Conservation (phyloP, 2,329 filamentous ascomycete genomes). For the Xylaria sp. region DNA sequence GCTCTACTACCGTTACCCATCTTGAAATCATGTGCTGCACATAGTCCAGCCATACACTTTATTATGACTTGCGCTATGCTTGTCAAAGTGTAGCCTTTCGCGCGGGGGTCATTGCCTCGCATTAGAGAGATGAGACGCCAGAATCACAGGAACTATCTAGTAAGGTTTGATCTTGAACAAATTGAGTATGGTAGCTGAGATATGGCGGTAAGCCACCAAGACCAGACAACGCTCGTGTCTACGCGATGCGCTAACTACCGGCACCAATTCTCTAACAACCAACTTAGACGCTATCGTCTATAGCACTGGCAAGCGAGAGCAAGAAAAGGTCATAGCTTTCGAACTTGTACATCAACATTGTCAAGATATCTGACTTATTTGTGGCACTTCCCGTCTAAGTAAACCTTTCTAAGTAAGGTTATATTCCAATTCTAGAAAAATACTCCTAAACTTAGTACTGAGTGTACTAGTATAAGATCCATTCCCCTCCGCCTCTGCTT, state of each 20-base stretch:
- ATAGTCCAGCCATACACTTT: too few species aligned
- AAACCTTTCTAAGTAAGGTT: too few species aligned
- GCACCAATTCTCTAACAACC: constrained; percentile 3
- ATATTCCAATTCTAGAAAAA: neutral
- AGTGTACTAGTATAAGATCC: neutral
- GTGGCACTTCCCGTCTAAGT: neutral
- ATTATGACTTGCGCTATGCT: too few species aligned
- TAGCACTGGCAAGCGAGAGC: neutral
- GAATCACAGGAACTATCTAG: neutral
- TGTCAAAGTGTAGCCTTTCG: too few species aligned
- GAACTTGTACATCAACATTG: neutral
- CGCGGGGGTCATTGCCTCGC: too few species aligned
- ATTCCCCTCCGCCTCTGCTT: neutral
- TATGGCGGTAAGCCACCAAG: constrained; percentile 22
- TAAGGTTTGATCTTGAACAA: constrained; percentile 1
- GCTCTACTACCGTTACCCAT: too few species aligned
- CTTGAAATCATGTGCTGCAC: too few species aligned
- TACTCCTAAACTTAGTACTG: neutral
- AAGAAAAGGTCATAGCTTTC: neutral
- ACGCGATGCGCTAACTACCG: neutral
- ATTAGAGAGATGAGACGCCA: constrained; percentile 3
- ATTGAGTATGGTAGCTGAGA: constrained; percentile 7
- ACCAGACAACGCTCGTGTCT: neutral
- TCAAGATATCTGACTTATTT: neutral
- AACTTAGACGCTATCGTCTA: neutral